These are phyloP conservation scores for Cladophialophora bantiana DNA, from an alignment of 2,329 filamentous ascomycete species.

Conservation along the genomic window DNA sequence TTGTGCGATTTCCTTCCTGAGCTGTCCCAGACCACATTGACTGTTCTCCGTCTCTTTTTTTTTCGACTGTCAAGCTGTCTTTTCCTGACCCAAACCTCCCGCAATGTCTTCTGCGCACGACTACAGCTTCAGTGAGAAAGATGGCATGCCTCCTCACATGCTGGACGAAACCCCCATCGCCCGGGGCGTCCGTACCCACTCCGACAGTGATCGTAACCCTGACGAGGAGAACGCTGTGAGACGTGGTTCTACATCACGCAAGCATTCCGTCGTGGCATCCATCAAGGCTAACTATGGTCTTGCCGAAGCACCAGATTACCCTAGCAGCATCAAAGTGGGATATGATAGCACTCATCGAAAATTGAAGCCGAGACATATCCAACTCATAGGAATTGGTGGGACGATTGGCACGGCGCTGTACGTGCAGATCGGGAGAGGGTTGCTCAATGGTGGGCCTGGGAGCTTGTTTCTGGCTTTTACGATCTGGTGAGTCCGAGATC, in stretches of 20 bases:
- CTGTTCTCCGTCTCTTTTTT: not conserved
- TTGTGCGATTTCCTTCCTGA: not conserved
- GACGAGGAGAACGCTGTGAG: conserved; percentile 31
- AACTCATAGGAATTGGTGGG: conserved; percentile 57
- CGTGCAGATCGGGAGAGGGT: conserved; percentile 51
- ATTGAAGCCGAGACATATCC: conserved; percentile 55
- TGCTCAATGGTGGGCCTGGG: conserved; percentile 52
- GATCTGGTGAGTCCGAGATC: conserved; percentile 50
- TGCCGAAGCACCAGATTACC: conserved; percentile 18
- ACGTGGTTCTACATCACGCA: conserved; percentile 30
- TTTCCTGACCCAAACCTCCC: not conserved
- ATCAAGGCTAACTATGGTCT: conserved; percentile 40
- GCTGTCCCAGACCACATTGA: not conserved
- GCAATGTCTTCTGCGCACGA: conserved; percentile 19
- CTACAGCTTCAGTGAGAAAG: conserved; percentile 25
- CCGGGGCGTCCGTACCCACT: conserved; percentile 32
- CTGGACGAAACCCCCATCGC: conserved; percentile 36
- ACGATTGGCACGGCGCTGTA: conserved; percentile 54
- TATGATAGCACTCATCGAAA: conserved; percentile 43
- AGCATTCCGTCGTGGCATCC: conserved; percentile 36
- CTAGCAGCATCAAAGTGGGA: conserved; percentile 27
- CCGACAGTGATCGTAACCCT: conserved; percentile 29
- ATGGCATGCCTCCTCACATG: conserved; percentile 27
- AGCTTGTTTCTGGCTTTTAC: conserved; percentile 55
- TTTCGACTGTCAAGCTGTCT: not conserved